A percentile compares a stretch with the other conserved stretches of the same genome.
phyloP scores from a whole-genome alignment of 225 moss, liverwort and hornwort species.

The Climacium dendroides region DNA sequence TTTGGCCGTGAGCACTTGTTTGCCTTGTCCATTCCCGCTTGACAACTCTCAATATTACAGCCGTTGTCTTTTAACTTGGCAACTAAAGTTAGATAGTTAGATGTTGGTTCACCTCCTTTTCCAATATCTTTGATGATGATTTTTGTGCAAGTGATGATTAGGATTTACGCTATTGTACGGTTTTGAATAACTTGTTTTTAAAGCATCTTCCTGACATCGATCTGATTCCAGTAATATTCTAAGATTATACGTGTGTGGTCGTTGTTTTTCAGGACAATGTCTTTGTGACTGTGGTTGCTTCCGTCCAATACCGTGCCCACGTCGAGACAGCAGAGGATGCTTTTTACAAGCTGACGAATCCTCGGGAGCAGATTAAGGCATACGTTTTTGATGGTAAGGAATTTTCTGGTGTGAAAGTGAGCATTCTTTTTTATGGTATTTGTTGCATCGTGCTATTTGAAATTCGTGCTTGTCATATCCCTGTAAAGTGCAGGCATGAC shows the following conservation, averaged over 20 bases:
- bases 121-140: background rate
- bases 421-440: background rate
- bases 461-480: background rate
- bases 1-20: background rate
- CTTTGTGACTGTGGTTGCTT: constrained; percentile 79
- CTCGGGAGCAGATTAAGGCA: constrained; percentile 72
- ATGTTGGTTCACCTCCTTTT: background rate
- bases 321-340: constrained; percentile 62
- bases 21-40: background rate
- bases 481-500: background rate
- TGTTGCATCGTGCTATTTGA: background rate
- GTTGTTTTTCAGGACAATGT: constrained; percentile 62
- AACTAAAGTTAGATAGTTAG: background rate
- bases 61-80: background rate
- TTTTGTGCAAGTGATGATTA: background rate
- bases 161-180: background rate
- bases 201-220: background rate
- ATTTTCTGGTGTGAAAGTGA: background rate
- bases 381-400: constrained; percentile 79
- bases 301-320: constrained; percentile 71
- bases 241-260: background rate
- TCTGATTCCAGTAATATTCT: background rate
- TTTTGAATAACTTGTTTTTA: background rate
- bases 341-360: constrained; percentile 70
- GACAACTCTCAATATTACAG: background rate